A percentile compares a stretch with the other conserved stretches of the same genome.
Evolutionary conservation across 148 eudicot genomes (phyloP).

Genomic region (Chenopodium quinoa): DNA sequence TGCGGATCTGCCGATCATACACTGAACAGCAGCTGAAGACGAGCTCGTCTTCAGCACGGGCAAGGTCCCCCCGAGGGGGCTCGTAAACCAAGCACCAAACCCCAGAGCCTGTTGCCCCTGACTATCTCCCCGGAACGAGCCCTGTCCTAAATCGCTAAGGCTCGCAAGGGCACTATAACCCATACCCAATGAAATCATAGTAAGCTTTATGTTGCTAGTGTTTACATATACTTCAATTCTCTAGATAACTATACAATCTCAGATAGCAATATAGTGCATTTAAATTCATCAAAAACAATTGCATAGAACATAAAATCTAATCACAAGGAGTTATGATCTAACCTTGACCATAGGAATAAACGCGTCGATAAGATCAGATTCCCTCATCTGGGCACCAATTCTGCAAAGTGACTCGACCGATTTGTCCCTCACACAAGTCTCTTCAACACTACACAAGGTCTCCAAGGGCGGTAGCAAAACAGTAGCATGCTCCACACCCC

Average conservation of each 20-base stretch:
- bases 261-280: background rate
- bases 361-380: conserved; percentile 43
- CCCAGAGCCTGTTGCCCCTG: no score
- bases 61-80: no score
- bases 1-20: no score
- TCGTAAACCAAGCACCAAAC: no score
- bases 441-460: conserved; percentile 53
- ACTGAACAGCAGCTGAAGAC: no score
- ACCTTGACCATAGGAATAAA: conserved; percentile 62
- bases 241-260: background rate
- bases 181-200: background rate
- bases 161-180: no score
- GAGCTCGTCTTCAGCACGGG: no score
- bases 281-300: background rate
- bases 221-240: no score
- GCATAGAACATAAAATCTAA: background rate
- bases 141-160: no score
- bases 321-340: background rate
- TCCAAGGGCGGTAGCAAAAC: conserved; percentile 58
- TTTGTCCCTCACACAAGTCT: conserved; percentile 63
- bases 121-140: no score
- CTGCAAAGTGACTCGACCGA: conserved; percentile 53
- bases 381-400: conserved; percentile 57
- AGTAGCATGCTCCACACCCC: conserved; percentile 50
- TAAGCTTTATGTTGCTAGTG: background rate